Percentiles rank a stretch among this genome's conserved stretches.
phyloP scores from a whole-genome alignment of 1,284 basidiomycete species.

The Boletus coffeatus region DNA sequence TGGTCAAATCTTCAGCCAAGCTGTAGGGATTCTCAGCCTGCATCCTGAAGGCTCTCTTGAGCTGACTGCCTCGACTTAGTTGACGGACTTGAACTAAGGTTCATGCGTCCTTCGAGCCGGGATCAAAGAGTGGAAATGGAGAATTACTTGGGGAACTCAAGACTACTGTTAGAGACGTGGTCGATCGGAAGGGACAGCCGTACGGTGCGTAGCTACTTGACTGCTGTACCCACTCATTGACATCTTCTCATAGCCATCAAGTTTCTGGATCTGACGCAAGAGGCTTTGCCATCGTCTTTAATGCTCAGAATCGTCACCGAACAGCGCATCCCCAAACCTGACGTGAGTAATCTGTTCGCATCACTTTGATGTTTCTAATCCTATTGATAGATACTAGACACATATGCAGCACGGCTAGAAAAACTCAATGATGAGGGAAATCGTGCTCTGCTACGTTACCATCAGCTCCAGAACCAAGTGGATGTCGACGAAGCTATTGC shows the following conservation, averaged over 20 bases:
- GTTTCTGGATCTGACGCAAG: not conserved
- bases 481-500: not conserved
- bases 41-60: not conserved
- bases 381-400: not conserved
- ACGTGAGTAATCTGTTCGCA: not conserved
- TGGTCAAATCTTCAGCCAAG: constrained; percentile 85
- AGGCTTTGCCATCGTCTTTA: not conserved
- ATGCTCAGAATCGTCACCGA: not conserved
- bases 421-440: not conserved
- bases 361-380: not conserved
- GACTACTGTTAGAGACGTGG: not conserved
- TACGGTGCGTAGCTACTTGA: not conserved
- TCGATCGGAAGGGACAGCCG: not conserved
- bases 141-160: not conserved
- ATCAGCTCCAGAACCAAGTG: not conserved
- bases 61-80: constrained; percentile 37
- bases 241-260: not conserved
- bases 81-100: constrained; percentile 75
- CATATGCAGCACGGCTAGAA: not conserved
- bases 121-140: not conserved
- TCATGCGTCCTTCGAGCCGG: not conserved
- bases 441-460: not conserved
- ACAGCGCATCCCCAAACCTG: not conserved
- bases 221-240: not conserved
- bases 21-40: constrained; percentile 48